Evolutionary conservation across 371 early-diverging fungal genomes (phyloP), one percentile per base, ranked within the genome.

Genomic region (Actinomucor elegans): DNA sequence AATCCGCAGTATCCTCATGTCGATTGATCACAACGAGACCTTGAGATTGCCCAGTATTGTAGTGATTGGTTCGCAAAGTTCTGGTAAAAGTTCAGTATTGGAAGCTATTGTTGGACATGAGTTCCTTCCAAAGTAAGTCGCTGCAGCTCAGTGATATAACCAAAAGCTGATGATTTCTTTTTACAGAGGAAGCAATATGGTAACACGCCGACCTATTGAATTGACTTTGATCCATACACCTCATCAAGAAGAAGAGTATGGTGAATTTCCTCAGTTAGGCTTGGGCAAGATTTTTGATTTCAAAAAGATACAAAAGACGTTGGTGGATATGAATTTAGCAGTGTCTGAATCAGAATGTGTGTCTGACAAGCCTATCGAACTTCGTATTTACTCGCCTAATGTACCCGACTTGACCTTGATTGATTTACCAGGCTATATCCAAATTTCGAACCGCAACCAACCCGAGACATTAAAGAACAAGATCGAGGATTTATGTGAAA

Each of bases 21-120:
- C 91, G 1, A 88, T 96, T 53, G 80, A 85, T 32, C 80, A 86
- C 55, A 81, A 85, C 35, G 84, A 83, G 56, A 84, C 90, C 12
- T 75, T 97, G 46, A 84, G 86, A 50, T 67, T 99, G 17, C 99
- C 99, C 0, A 91, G 92, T 67, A 98, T 99, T 53, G 98, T 99
- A 26, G 99, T 98, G 5, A 85, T 99, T 59, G 99, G 99, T 1
- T 90, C 95, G 10, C 99, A 99, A 68, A 94, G 96, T 68, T 50
- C 50, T 36, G 50, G 50, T 31, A 99, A 99, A 72, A 95, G 94
- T 59, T 97, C 98, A 1, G 98, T 99, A 3, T 73, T 99, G 20
- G 99, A 99, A 69, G 94, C 97, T n/a, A 95, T 99, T 64, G 96
- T 99, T 5, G 98, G 99, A 15, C 92, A 92, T 51, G 96, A 97